Conservation (phyloP, 1,139 yeast genomes). For the Suhomyces kunorum region DNA sequence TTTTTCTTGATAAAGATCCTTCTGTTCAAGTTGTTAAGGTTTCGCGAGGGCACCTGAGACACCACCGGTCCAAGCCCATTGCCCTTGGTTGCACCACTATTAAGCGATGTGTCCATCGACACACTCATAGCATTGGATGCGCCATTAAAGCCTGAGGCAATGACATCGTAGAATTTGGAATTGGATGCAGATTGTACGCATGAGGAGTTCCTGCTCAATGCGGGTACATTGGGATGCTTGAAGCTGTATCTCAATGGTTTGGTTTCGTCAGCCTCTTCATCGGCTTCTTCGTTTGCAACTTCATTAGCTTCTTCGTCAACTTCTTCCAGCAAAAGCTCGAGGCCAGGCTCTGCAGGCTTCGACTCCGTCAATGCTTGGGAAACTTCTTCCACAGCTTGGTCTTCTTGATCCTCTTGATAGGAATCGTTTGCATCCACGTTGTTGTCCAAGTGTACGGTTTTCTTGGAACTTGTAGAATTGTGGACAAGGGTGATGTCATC, state of each 20-base stretch:
- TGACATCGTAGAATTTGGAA: constrained; percentile 59
- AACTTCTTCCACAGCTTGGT: constrained; percentile 15
- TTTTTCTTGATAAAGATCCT: constrained; percentile 48
- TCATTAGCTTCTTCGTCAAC: background rate
- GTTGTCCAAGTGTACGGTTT: constrained; percentile 7
- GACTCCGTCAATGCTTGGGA: constrained; percentile 6
- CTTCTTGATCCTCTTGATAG: constrained; percentile 16
- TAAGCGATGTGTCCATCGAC: constrained; percentile 48
- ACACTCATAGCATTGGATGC: constrained; percentile 51
- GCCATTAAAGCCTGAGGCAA: constrained; percentile 79
- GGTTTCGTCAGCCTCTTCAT: constrained; percentile 7
- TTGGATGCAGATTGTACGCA: constrained; percentile 30
- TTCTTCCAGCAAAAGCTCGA: constrained; percentile 1
- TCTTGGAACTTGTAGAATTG: constrained; percentile 19
- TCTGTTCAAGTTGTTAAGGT: constrained; percentile 59
- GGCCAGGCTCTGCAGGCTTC: background rate
- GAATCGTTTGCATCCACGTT: constrained; percentile 10
- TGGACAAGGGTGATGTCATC: constrained; percentile 23
- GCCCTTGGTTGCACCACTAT: constrained; percentile 42
- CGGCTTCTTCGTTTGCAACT: constrained; percentile 1
- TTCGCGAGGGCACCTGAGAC: constrained; percentile 69
- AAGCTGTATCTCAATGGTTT: constrained; percentile 16
- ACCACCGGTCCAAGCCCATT: constrained; percentile 72
- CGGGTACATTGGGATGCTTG: constrained; percentile 13
- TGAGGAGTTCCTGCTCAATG: constrained; percentile 30